A percentile compares a stretch with the other conserved stretches of the same genome.
These are phyloP conservation scores for Fusarium aywerte DNA, from an alignment of 2,329 filamentous ascomycete genomes.

Conservation along the genomic window DNA sequence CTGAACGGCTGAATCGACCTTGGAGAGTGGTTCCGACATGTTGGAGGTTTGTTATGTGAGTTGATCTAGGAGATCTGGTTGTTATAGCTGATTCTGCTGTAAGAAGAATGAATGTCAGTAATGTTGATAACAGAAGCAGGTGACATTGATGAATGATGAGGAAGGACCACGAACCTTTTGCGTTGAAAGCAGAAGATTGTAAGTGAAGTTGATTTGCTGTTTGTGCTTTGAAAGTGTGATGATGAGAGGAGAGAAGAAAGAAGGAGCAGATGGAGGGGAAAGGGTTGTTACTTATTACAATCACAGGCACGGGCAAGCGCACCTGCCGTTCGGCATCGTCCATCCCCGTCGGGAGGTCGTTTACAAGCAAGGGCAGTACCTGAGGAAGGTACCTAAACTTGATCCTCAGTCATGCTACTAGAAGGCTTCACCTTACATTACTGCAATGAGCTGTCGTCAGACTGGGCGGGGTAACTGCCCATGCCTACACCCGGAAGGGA, in stretches of 20 bases:
- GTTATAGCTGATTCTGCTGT: slow-evolving; percentile 31
- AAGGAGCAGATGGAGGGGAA: slow-evolving; percentile 44
- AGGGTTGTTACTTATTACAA: slow-evolving; percentile 52
- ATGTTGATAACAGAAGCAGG: slow-evolving; percentile 3
- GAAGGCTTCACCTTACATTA: slow-evolving; percentile 5
- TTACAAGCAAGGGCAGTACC: slow-evolving; percentile 2
- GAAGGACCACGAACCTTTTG: slow-evolving; percentile 35
- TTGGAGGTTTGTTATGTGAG: slow-evolving; percentile 30
- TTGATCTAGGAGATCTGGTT: slow-evolving; percentile 41
- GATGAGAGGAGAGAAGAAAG: slow-evolving; percentile 40
- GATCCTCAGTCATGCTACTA: slow-evolving; percentile 31
- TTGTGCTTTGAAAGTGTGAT: slow-evolving; percentile 41
- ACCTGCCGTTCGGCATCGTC: slow-evolving; percentile 35
- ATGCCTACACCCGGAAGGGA: slow-evolving; percentile 40
- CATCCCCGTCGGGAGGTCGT: slow-evolving; percentile 18
- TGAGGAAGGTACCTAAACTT: background rate
- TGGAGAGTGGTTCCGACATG: slow-evolving; percentile 72
- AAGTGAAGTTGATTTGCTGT: slow-evolving; percentile 37
- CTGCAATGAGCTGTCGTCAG: slow-evolving; percentile 52
- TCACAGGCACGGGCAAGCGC: slow-evolving; percentile 23
- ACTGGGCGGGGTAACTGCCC: slow-evolving; percentile 57
- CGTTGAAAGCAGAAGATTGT: slow-evolving; percentile 42
- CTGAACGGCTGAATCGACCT: slow-evolving; percentile 92
- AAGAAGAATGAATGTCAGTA: slow-evolving; percentile 19
- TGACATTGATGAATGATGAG: slow-evolving; percentile 4